A percentile compares a stretch with the other conserved stretches of the same genome.
Conservation (phyloP, 352 stramenopile genomes). For the Phytopythium oedochilum region DNA sequence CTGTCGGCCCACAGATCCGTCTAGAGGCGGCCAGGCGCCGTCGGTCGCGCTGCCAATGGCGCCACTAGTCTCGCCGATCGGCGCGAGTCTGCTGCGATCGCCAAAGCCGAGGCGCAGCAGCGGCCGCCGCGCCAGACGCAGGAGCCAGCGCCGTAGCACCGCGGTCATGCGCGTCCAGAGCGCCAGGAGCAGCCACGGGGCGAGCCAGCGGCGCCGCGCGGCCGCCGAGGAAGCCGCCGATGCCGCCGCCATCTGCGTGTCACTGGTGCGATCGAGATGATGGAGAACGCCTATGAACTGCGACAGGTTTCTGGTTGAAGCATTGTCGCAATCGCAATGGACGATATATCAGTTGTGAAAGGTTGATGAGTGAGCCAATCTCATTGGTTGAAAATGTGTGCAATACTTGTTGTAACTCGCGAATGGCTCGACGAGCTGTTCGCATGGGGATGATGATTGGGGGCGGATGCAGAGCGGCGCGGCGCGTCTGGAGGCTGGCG, state of each 20-base stretch:
- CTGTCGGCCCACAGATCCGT: background rate
- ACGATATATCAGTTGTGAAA: background rate
- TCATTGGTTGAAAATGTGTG: constrained; percentile 3
- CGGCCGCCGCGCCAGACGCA: constrained; percentile 17
- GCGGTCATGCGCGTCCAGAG: constrained; percentile 17
- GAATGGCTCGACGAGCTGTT: background rate
- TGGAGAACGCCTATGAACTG: background rate
- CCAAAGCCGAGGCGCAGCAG: constrained; percentile 32
- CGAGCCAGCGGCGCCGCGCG: background rate
- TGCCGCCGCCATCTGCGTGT: background rate
- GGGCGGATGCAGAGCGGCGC: no score
- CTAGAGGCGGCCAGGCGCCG: background rate
- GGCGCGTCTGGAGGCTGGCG: background rate
- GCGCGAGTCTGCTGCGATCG: no score
- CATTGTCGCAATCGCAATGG: background rate
- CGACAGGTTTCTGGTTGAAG: background rate
- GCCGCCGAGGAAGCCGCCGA: background rate
- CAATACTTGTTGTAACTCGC: background rate
- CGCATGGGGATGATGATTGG: background rate
- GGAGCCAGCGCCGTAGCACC: constrained; percentile 29
- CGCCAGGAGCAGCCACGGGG: constrained; percentile 29
- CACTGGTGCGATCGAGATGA: background rate
- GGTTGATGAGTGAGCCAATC: background rate
- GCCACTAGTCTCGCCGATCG: no score
- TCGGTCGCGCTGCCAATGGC: background rate